Conservation (phyloP, 768 basidiomycete genomes). For the Boletus bicolor region DNA sequence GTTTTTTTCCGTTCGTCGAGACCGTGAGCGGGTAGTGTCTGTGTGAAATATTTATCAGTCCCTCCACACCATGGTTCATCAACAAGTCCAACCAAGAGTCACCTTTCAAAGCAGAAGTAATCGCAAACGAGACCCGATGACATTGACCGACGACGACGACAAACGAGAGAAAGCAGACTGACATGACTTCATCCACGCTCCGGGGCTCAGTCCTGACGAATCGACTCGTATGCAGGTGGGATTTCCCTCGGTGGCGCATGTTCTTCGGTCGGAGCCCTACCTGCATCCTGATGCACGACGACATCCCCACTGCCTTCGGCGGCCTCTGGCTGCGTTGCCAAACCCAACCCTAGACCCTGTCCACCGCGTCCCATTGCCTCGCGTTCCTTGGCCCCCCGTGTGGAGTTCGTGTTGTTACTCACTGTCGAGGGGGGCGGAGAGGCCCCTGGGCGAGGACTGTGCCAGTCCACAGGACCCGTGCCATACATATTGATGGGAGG, state of each 20-base stretch:
- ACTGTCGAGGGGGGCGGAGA: constrained; percentile 27
- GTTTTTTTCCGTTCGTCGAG: neutral
- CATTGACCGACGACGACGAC: neutral
- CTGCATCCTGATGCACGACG: constrained; percentile 29
- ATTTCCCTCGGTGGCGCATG: constrained; percentile 23
- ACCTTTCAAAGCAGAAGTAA: neutral
- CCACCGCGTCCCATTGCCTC: constrained; percentile 22
- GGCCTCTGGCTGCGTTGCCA: constrained; percentile 23
- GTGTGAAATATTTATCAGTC: constrained; percentile 1
- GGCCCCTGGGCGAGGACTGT: constrained; percentile 8
- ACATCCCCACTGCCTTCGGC: constrained; percentile 22
- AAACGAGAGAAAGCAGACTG: neutral
- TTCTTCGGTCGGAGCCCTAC: constrained; percentile 22
- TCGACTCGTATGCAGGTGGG: constrained; percentile 30
- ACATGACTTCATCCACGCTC: neutral
- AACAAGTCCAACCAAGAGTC: neutral
- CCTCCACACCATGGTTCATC: neutral
- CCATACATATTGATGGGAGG: constrained; percentile 12
- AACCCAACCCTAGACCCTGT: constrained; percentile 12
- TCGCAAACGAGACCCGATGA: neutral
- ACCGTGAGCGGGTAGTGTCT: neutral
- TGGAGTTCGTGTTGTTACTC: constrained; percentile 12
- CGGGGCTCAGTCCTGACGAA: constrained; percentile 15
- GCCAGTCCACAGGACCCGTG: constrained; percentile 19
- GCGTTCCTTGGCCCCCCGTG: constrained; percentile 21